Evolutionary conservation across 345 rosid genomes (phyloP).

Genomic region (Garcia nutans): DNA sequence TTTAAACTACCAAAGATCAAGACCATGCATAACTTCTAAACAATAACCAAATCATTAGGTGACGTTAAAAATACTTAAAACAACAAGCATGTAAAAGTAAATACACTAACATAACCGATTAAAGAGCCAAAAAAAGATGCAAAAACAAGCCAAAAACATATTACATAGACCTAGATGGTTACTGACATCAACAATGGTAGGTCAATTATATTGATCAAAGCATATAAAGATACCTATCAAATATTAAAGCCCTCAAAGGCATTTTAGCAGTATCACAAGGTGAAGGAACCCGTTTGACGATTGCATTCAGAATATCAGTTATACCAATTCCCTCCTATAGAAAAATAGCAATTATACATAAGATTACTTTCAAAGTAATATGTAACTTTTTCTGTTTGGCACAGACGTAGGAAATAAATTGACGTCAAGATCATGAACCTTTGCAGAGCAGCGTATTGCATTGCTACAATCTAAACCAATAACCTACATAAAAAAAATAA

Average conservation of each 20-base stretch:
- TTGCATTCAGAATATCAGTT: constrained; percentile 72
- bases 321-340: constrained; percentile 91
- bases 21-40: background rate
- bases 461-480: constrained; percentile 91
- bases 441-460: constrained; percentile 95
- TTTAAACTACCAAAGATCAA: background rate
- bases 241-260: constrained; percentile 83
- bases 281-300: constrained; percentile 77
- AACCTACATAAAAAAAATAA: too few relatives aligned
- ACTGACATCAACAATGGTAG: background rate
- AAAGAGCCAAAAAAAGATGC: background rate
- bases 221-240: constrained; percentile 75
- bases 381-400: background rate
- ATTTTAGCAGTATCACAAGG: constrained; percentile 58
- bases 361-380: constrained; percentile 4
- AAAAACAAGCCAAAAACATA: background rate
- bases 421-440: constrained; percentile 46
- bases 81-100: background rate
- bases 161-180: background rate
- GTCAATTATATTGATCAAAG: constrained; percentile 4
- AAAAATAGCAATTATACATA: constrained; percentile 13
- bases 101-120: background rate
- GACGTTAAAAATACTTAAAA: background rate
- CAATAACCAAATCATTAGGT: background rate
- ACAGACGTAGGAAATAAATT: background rate